Evolutionary conservation across 495 filamentous ascomycete genomes (phyloP).

Genomic region (Hypoxylon fuscum): DNA sequence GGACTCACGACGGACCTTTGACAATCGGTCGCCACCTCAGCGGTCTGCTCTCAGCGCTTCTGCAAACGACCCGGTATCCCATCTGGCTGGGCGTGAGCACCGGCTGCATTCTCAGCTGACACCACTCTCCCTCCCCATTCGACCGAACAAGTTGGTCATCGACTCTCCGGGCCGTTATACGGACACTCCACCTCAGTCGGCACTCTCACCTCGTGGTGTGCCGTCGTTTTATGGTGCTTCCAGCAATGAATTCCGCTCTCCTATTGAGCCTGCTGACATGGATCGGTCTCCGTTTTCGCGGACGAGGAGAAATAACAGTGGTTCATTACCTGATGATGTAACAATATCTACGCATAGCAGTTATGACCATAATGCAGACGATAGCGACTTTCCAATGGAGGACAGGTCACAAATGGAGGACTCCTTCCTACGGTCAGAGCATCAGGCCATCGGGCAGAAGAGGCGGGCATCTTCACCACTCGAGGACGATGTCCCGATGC

Average conservation of each 20-base stretch:
- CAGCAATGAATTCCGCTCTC: conserved; percentile 60
- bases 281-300: conserved; percentile 69
- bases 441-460: conserved; percentile 66
- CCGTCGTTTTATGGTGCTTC: conserved; percentile 58
- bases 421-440: conserved; percentile 51
- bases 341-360: conserved; percentile 51
- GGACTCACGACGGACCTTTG: conserved; percentile 69
- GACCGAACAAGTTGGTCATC: conserved; percentile 46
- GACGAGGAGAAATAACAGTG: conserved; percentile 63
- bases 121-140: conserved; percentile 60
- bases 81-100: conserved; percentile 52
- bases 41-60: conserved; percentile 63
- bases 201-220: conserved; percentile 59
- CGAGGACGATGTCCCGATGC: conserved; percentile 70
- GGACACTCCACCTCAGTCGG: conserved; percentile 57
- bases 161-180: conserved; percentile 56
- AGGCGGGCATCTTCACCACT: conserved; percentile 84
- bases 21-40: conserved; percentile 62
- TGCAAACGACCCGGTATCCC: conserved; percentile 51
- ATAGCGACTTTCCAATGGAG: conserved; percentile 73
- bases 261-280: conserved; percentile 54
- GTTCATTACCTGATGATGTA: conserved; percentile 49
- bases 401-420: conserved; percentile 69
- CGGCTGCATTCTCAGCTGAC: conserved; percentile 58
- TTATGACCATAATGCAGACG: conserved; percentile 66